Evolutionary conservation across 2,329 filamentous ascomycete species (phyloP).

Genomic region (Ceratocystis colombiana): DNA sequence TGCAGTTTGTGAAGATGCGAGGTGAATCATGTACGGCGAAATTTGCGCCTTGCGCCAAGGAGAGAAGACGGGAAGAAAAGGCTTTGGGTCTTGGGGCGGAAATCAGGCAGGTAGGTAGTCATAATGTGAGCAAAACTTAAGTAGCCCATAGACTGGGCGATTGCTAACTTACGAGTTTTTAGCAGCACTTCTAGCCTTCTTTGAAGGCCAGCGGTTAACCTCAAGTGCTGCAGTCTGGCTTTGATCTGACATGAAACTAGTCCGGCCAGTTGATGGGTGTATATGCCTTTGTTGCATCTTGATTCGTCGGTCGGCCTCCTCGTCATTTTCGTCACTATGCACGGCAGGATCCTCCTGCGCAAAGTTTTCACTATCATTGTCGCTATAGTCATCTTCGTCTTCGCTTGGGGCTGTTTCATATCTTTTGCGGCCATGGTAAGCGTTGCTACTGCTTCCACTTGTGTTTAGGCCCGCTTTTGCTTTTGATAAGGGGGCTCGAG

Average conservation of each 20-base stretch:
- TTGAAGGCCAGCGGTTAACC: slow-evolving; percentile 4
- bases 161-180: background rate
- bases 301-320: slow-evolving; percentile 15
- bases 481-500: slow-evolving; percentile 1
- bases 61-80: background rate
- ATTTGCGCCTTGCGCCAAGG: background rate
- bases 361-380: slow-evolving; percentile 15
- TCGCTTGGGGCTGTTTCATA: slow-evolving; percentile 23
- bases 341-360: background rate
- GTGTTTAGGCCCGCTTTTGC: background rate
- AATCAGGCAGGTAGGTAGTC: background rate
- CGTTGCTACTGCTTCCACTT: background rate
- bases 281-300: slow-evolving; percentile 14
- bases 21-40: background rate
- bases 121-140: background rate
- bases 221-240: slow-evolving; percentile 19
- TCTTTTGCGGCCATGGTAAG: background rate
- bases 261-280: slow-evolving; percentile 15
- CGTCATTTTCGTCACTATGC: slow-evolving; percentile 14
- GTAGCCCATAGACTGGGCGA: background rate
- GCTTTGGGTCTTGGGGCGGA: background rate
- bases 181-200: slow-evolving; percentile 6
- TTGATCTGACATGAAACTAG: slow-evolving; percentile 15
- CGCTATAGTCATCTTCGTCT: slow-evolving; percentile 21
- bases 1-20: background rate